Evolutionary conservation across 148 eudicot species (phyloP).

Genomic region (Rhododendron vialii): DNA sequence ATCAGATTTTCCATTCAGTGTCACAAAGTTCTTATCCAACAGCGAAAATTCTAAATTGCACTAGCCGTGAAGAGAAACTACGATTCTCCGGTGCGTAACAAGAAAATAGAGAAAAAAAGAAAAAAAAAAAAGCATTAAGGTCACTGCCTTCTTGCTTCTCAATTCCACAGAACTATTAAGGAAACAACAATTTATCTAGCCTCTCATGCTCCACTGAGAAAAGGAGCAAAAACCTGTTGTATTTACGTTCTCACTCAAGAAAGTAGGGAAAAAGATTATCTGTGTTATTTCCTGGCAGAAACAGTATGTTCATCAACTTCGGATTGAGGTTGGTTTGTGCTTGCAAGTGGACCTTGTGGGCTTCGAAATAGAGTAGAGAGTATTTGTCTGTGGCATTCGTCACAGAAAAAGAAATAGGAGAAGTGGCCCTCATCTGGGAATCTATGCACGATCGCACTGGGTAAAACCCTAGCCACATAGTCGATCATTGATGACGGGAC

Average conservation of each 20-base stretch:
- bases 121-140: background rate
- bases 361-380: slow-evolving; percentile 66
- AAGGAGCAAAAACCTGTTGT: slow-evolving; percentile 14
- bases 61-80: background rate
- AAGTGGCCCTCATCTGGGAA: slow-evolving; percentile 84
- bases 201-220: slow-evolving; percentile 4
- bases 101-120: background rate
- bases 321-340: slow-evolving; percentile 16
- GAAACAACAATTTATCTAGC: background rate
- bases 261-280: background rate
- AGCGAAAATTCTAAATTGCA: background rate
- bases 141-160: background rate
- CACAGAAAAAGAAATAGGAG: slow-evolving; percentile 70
- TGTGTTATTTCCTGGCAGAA: background rate
- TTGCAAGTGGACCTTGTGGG: slow-evolving; percentile 57
- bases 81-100: background rate
- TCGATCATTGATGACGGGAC: slow-evolving; percentile 78
- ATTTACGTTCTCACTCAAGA: background rate
- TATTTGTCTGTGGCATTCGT: slow-evolving; percentile 72
- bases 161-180: background rate
- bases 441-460: slow-evolving; percentile 47
- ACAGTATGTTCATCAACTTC: slow-evolving; percentile 7
- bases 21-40: background rate
- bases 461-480: slow-evolving; percentile 61
- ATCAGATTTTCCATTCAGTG: background rate